A percentile compares a stretch with the other conserved stretches of the same genome.
Conservation (phyloP, 2,329 filamentous ascomycete genomes). For the Fusarium napiforme region DNA sequence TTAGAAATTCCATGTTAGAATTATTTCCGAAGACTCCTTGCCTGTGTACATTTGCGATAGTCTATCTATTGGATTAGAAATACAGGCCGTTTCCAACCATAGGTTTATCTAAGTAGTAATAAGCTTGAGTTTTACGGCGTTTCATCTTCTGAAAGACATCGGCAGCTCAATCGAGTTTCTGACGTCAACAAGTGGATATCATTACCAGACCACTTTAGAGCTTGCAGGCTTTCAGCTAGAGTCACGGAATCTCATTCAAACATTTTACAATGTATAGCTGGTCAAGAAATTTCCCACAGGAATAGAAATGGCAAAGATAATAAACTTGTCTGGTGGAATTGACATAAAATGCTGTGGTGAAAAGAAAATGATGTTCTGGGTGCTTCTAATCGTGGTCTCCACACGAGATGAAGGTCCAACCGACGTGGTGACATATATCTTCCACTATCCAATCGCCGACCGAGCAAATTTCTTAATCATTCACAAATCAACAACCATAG, state of each 20-base stretch:
- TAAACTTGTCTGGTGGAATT: neutral
- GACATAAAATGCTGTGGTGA: neutral
- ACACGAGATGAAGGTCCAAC: constrained; percentile 30
- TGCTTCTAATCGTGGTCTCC: constrained; percentile 7
- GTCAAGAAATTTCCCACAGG: too few species aligned
- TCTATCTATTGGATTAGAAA: neutral
- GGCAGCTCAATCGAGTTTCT: neutral
- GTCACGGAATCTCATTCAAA: neutral
- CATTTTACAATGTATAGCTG: neutral
- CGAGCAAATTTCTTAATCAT: neutral
- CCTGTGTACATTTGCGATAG: neutral
- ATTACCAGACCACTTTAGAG: neutral
- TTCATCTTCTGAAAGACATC: neutral
- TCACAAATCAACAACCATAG: neutral
- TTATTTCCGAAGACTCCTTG: neutral
- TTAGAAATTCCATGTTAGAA: neutral
- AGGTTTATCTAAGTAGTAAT: neutral
- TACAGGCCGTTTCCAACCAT: neutral
- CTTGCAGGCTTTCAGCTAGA: neutral
- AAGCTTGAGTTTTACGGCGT: neutral
- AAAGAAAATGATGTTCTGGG: neutral
- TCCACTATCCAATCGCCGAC: neutral
- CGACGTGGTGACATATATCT: constrained; percentile 11
- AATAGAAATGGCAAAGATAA: too few species aligned
- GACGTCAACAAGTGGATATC: neutral